These are phyloP conservation scores for Tylopilus felleus DNA, from an alignment of 768 basidiomycete genomes.

Conservation along the genomic window DNA sequence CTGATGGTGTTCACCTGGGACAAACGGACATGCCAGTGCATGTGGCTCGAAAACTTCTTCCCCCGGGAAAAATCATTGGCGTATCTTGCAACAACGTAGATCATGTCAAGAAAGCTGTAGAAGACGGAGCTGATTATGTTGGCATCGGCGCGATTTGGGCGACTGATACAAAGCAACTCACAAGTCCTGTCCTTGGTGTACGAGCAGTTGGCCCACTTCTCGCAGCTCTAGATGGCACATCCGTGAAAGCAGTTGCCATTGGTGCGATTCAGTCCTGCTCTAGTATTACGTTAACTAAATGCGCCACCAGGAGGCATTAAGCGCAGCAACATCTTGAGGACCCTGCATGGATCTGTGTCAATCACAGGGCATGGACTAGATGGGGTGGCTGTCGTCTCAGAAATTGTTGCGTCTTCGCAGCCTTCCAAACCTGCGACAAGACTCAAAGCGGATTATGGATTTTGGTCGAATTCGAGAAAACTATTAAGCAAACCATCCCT, in stretches of 20 bases:
- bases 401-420: constrained; percentile 65
- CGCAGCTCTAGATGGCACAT: constrained; percentile 56
- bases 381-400: constrained; percentile 87
- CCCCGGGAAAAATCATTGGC: constrained; percentile 69
- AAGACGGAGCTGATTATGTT: constrained; percentile 75
- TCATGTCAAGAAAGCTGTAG: constrained; percentile 60
- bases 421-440: constrained; percentile 51
- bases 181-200: constrained; percentile 63
- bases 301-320: constrained; percentile 77
- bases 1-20: constrained; percentile 84
- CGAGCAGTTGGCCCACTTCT: constrained; percentile 69
- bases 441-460: constrained; percentile 40
- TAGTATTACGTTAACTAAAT: not conserved
- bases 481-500: not conserved
- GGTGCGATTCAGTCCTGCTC: constrained; percentile 45
- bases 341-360: constrained; percentile 69
- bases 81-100: constrained; percentile 69
- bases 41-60: constrained; percentile 65
- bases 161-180: constrained; percentile 76
- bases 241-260: constrained; percentile 76
- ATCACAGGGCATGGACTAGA: constrained; percentile 56
- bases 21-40: constrained; percentile 80
- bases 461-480: constrained; percentile 14
- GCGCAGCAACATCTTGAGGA: constrained; percentile 67
- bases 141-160: constrained; percentile 84